phyloP scores from a whole-genome alignment of 2,329 filamentous ascomycete genomes.

The Hymenoscyphus scutula region DNA sequence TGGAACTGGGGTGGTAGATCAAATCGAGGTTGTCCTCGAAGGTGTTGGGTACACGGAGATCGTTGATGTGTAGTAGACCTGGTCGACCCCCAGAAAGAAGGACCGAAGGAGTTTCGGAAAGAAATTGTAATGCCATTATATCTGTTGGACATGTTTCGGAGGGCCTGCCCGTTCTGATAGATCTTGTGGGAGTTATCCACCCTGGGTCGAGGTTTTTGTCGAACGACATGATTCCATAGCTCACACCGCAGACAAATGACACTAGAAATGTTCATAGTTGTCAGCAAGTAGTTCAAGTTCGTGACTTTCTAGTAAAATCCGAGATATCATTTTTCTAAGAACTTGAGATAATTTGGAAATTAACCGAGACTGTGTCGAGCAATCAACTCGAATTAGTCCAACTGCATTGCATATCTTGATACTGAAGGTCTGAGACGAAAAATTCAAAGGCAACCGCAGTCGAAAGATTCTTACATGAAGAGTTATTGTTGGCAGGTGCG shows the following conservation, averaged over 20 bases:
- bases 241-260: slow-evolving; percentile 49
- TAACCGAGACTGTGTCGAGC: no score
- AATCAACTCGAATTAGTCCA: no score
- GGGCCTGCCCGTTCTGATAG: slow-evolving; percentile 16
- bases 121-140: slow-evolving; percentile 51
- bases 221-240: slow-evolving; percentile 45
- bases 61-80: slow-evolving; percentile 41
- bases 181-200: slow-evolving; percentile 21
- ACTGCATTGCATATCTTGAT: no score
- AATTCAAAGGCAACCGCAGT: background rate
- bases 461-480: background rate
- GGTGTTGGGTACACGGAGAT: slow-evolving; percentile 33
- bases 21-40: slow-evolving; percentile 17
- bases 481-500: slow-evolving; percentile 39
- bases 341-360: no score
- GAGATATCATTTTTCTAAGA: no score
- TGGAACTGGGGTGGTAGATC: slow-evolving; percentile 39
- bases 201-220: slow-evolving; percentile 21
- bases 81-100: slow-evolving; percentile 52
- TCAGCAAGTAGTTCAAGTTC: no score
- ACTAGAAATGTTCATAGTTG: slow-evolving; percentile 35
- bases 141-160: slow-evolving; percentile 35
- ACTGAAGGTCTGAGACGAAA: no score
- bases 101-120: slow-evolving; percentile 43
- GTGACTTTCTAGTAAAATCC: no score